Evolutionary conservation across 352 stramenopile species (phyloP), one percentile per base, ranked within the genome.

Genomic region (Chrysophaeum taylorii): DNA sequence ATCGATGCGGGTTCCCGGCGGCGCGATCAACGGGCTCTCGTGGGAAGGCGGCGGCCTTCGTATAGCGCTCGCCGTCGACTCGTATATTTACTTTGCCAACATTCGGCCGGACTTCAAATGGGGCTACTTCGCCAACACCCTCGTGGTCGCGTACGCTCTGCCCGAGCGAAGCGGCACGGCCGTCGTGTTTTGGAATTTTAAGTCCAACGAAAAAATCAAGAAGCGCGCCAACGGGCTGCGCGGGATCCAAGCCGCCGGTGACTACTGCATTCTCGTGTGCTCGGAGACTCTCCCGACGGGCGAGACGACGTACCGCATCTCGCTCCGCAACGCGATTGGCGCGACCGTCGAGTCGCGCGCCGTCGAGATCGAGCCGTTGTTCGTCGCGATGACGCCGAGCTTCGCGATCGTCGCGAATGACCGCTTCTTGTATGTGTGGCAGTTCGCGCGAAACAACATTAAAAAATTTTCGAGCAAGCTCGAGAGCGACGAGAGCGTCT

Each of bases 41-140:
- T 96, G 91, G 91, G 91, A 96, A 81, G 89, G 89, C 66, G 83
- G 81, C 0, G 89, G 90, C 18, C 71, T 96, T 42, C 82, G 90
- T 37, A 92, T 97, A 48, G 93, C 90, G 45, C 74, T 97, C 23
- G 91, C 91, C 0, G 90, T 97, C 27, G 91, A 95, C 77, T 90
- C 87, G 25, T 90, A 92, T 81, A 95, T 97, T 63, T 97, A 94
- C 82, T 96, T 96, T 78, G 91, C 91, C 39, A 96, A 96, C 78
- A 91, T 96, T 53, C 87, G 91, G 7, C 88, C 85, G 25, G 84
- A 86, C 42, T 96, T 96, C 81, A 89, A 89, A 52, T 96, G 89
- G 89, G 87, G 87, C 16, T 93, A 86, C 67, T 93, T 92, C 68
- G 75, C 79, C 21, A 88, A 89, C 66, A 92, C 88, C n/a, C 71